Evolutionary conservation across 495 filamentous ascomycete genomes (phyloP).

Genomic region (Penicillium steckii): DNA sequence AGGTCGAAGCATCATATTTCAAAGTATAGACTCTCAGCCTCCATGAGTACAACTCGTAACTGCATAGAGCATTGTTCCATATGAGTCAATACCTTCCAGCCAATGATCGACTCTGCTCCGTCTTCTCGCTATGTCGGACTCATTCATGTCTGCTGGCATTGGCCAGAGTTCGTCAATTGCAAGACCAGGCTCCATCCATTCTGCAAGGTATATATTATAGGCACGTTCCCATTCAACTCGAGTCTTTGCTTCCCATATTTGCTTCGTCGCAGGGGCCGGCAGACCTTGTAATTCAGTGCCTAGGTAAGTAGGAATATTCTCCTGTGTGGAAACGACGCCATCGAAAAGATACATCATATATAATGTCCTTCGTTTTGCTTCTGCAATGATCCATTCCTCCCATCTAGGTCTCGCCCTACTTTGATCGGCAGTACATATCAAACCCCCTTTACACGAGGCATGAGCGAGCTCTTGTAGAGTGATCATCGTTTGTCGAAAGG

Average conservation of each 20-base stretch:
- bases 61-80: constrained; percentile 49
- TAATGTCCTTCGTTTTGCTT: constrained; percentile 44
- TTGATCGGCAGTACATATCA: constrained; percentile 43
- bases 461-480: constrained; percentile 46
- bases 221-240: constrained; percentile 38
- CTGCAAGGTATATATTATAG: constrained; percentile 41
- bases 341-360: constrained; percentile 52
- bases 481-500: constrained; percentile 42
- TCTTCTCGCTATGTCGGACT: constrained; percentile 22
- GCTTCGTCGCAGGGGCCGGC: constrained; percentile 33
- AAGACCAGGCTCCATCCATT: constrained; percentile 36
- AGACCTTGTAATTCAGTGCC: constrained; percentile 41
- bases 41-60: constrained; percentile 45
- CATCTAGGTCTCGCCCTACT: constrained; percentile 37
- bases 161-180: constrained; percentile 49
- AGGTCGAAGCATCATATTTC: too few species aligned
- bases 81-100: constrained; percentile 46
- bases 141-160: constrained; percentile 22
- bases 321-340: constrained; percentile 38
- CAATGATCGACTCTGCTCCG: constrained; percentile 39
- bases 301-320: constrained; percentile 45
- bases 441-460: constrained; percentile 30
- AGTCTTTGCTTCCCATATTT: constrained; percentile 33
- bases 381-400: constrained; percentile 50
- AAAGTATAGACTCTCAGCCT: too few species aligned